A percentile compares a stretch with the other conserved stretches of the same genome.
Conservation (phyloP, 768 basidiomycete species). For the Tricholomella constricta region DNA sequence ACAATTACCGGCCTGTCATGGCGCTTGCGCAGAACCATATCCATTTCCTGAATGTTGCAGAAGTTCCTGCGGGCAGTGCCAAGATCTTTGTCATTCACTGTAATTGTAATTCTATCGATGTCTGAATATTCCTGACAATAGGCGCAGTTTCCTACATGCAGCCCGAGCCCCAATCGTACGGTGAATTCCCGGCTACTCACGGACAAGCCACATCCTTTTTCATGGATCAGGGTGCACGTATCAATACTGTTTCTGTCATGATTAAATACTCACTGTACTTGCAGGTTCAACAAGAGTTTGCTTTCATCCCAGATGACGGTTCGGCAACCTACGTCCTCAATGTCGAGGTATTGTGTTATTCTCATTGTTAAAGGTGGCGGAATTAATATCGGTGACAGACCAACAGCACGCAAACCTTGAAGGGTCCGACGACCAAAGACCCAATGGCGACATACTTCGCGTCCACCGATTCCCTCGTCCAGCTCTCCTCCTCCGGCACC, state of each 20-base stretch:
- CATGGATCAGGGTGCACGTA: slow-evolving; percentile 49
- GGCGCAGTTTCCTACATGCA: slow-evolving; percentile 78
- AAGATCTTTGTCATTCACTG: slow-evolving; percentile 90
- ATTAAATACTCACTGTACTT: background rate
- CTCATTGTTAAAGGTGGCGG: background rate
- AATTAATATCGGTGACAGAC: slow-evolving; percentile 34
- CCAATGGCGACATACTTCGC: slow-evolving; percentile 65
- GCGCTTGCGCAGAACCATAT: slow-evolving; percentile 87
- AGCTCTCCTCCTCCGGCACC: slow-evolving; percentile 61
- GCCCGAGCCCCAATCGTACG: slow-evolving; percentile 64
- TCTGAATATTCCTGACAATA: background rate
- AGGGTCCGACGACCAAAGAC: slow-evolving; percentile 64
- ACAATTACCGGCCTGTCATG: slow-evolving; percentile 69
- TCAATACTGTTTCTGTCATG: slow-evolving; percentile 23
- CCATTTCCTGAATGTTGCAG: slow-evolving; percentile 77
- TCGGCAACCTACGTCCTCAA: slow-evolving; percentile 73
- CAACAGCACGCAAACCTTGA: slow-evolving; percentile 64
- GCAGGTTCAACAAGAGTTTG: slow-evolving; percentile 71
- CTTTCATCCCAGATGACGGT: slow-evolving; percentile 75
- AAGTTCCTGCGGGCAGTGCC: slow-evolving; percentile 64
- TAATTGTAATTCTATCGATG: slow-evolving; percentile 34
- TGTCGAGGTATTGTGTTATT: slow-evolving; percentile 46
- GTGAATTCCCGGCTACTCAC: slow-evolving; percentile 66
- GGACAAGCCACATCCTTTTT: slow-evolving; percentile 77
- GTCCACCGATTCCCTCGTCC: slow-evolving; percentile 59